A percentile compares a stretch with the other conserved stretches of the same genome.
phyloP scores from a whole-genome alignment of 2,329 filamentous ascomycete genomes.

The Exophiala bonariae region DNA sequence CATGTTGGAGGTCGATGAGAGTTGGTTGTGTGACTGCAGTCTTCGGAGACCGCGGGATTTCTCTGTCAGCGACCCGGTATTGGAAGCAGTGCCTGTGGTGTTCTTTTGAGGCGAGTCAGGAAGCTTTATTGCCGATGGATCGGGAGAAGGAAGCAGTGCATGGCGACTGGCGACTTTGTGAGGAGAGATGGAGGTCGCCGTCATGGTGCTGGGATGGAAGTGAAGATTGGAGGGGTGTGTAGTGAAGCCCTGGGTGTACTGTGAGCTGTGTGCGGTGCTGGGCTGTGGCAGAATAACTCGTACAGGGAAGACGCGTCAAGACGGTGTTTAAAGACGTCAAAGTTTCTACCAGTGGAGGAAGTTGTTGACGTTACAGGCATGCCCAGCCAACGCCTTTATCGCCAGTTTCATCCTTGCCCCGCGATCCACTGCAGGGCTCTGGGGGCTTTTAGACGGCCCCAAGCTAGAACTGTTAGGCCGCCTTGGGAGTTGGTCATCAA shows the following conservation, averaged over 20 bases:
- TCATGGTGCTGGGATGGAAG: constrained; percentile 10
- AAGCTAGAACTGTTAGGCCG: too few relatives aligned
- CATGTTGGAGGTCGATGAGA: constrained; percentile 50
- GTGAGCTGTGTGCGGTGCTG: not conserved
- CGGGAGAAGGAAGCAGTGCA: constrained; percentile 18
- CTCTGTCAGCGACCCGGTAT: constrained; percentile 58
- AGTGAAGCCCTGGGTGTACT: not conserved
- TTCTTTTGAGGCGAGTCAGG: constrained; percentile 26
- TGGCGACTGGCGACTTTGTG: constrained; percentile 21
- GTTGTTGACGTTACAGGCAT: too few relatives aligned
- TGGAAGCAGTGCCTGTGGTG: constrained; percentile 23
- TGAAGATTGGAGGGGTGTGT: not conserved
- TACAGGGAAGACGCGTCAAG: constrained; percentile 3
- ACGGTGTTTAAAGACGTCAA: too few relatives aligned
- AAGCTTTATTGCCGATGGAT: constrained; percentile 17
- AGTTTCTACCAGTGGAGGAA: too few relatives aligned
- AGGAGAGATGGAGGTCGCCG: constrained; percentile 20
- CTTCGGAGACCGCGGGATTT: constrained; percentile 68
- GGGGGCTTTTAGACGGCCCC: too few relatives aligned
- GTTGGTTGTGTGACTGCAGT: constrained; percentile 71
- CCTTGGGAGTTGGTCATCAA: too few relatives aligned
- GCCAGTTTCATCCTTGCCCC: too few relatives aligned
- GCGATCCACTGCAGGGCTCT: not conserved
- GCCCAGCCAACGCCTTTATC: too few relatives aligned
- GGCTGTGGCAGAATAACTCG: too few relatives aligned